Evolutionary conservation across 306 rosid genomes (phyloP), one percentile per base, ranked within the genome.

Genomic region (Dalbergia cochinchinensis): DNA sequence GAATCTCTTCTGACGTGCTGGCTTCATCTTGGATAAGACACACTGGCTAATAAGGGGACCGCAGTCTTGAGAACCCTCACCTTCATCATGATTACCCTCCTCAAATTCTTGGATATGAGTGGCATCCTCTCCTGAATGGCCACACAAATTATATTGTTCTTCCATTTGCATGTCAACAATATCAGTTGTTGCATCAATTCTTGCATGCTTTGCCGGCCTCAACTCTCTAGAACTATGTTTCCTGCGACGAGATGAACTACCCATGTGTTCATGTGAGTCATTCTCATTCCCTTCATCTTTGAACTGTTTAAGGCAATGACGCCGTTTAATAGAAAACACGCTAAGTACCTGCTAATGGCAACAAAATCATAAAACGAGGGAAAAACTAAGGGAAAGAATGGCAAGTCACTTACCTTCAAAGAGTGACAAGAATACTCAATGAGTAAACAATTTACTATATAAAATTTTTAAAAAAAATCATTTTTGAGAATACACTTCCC

Each of bases 261-360:
- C 80, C 57, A 79, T 85, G 58, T 42, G 58, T 41, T 70, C 83
- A 70, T 39, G 57, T 66, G 82, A 65, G 71, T 63, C 81, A 73
- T 80, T 65, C 65, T 71, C 90, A 65, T 71, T 80, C 10, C 58
- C 68, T 14, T 82, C 83, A 82, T 76, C 89, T 54, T 86, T 84
- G 50, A 73, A 82, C 42, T 83, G 87, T 66, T 85, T 81, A 42
- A 87, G 85, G 48, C 84, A 87, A 64, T 74, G 85, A 18, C 86
- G 93, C 45, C 90, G 86, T 84, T 83, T 92, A 71, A 88, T 88
- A 74, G 77, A 82, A 85, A 76, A 89, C 79, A 88, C 84, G 15
- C 94, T 92, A 80, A 90, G 96, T 80, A 95, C 99, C 99, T 95
- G 86, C 69, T 74, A 82, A 71, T 80, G 78, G 41, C 66, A 81